Evolutionary conservation across 805 yeast species (phyloP).

Genomic region (Spathaspora gorwiae): DNA sequence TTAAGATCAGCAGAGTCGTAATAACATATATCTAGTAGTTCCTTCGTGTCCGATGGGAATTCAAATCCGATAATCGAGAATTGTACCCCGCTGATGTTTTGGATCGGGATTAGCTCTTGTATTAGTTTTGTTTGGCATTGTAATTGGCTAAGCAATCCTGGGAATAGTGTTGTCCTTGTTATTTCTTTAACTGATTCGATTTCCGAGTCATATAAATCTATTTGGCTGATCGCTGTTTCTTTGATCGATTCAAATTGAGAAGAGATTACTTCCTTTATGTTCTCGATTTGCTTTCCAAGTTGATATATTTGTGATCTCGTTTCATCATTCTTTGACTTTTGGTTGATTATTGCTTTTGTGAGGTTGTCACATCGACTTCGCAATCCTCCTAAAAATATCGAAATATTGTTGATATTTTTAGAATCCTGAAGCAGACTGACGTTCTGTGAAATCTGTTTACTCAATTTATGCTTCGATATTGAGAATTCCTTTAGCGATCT

Average conservation of each 20-base stretch:
- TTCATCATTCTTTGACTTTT: conserved; percentile 20
- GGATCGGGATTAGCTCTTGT: conserved; percentile 24
- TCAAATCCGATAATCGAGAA: conserved; percentile 30
- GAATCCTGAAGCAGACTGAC: conserved; percentile 1
- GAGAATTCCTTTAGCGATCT: conserved; percentile 26
- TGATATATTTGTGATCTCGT: conserved; percentile 17
- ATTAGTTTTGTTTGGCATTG: conserved; percentile 13
- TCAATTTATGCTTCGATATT: conserved; percentile 17
- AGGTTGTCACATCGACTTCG: conserved; percentile 8
- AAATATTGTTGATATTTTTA: neutral
- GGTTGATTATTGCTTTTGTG: conserved; percentile 14
- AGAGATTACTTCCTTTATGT: conserved; percentile 9
- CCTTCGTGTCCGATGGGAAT: conserved; percentile 29
- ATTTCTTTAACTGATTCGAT: conserved; percentile 24
- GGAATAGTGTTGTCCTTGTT: conserved; percentile 17
- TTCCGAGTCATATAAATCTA: conserved; percentile 24
- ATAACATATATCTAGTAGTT: conserved; percentile 27
- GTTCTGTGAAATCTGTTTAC: conserved; percentile 15
- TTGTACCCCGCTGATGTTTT: conserved; percentile 16
- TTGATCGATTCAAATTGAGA: conserved; percentile 9
- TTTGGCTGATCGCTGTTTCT: conserved; percentile 15
- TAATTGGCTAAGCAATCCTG: conserved; percentile 15
- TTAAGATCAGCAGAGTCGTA: conserved; percentile 11
- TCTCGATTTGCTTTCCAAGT: conserved; percentile 18
- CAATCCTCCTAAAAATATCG: conserved; percentile 3